Evolutionary conservation across 1,284 basidiomycete species (phyloP).

Genomic region (Cronartium ribicola): DNA sequence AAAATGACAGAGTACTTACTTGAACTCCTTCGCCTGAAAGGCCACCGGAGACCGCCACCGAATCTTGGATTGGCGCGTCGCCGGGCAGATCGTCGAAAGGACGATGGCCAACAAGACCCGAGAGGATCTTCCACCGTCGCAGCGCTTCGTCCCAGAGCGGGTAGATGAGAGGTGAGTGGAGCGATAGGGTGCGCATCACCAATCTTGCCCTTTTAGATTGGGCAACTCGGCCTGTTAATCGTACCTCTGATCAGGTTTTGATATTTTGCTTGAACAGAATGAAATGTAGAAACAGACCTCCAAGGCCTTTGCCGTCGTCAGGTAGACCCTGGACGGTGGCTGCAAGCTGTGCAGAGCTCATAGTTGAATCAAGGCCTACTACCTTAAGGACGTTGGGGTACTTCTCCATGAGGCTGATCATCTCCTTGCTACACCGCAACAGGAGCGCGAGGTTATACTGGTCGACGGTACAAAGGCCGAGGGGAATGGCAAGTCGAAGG

Average conservation of each 20-base stretch:
- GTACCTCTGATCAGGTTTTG: not conserved
- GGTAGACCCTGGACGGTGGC: conserved; percentile 35
- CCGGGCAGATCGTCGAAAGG: conserved; percentile 37
- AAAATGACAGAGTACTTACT: conserved; percentile 14
- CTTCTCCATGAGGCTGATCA: conserved; percentile 33
- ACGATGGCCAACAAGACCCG: conserved; percentile 33
- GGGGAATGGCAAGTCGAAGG: conserved; percentile 28
- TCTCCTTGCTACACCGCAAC: conserved; percentile 38
- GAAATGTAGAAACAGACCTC: conserved; percentile 5
- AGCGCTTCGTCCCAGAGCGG: conserved; percentile 40
- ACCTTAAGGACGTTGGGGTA: conserved; percentile 23
- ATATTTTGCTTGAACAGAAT: not conserved
- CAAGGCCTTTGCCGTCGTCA: conserved; percentile 40
- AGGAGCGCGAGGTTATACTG: conserved; percentile 36
- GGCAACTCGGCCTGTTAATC: conserved; percentile 29
- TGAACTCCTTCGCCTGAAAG: conserved; percentile 36
- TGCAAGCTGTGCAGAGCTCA: conserved; percentile 21
- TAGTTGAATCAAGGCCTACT: conserved; percentile 24
- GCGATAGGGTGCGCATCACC: conserved; percentile 33
- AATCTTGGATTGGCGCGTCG: conserved; percentile 16
- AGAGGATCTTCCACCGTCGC: conserved; percentile 33
- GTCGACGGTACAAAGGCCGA: conserved; percentile 40
- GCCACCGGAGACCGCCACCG: conserved; percentile 1
- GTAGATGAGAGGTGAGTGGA: conserved; percentile 24
- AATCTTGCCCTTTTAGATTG: conserved; percentile 40